phyloP scores from a whole-genome alignment of 116 monocot genomes.

The Papilionanthe hybrid region DNA sequence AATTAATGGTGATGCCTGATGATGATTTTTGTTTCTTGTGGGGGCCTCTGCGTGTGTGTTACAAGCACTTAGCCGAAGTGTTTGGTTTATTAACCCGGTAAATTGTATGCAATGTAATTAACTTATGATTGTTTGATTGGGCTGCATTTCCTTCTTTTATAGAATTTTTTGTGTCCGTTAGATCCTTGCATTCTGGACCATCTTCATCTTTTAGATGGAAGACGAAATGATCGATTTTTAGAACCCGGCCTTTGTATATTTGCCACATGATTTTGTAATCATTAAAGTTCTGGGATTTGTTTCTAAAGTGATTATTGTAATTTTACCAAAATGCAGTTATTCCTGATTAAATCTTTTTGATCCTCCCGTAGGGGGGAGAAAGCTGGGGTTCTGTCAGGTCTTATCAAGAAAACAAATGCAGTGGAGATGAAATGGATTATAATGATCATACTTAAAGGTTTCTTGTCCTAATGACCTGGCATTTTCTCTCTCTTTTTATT shows the following conservation, averaged over 20 bases:
- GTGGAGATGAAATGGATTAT: constrained; percentile 96
- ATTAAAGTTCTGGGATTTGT: not conserved
- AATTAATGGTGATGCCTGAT: too few species aligned
- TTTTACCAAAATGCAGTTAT: not conserved
- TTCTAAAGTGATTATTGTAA: not conserved
- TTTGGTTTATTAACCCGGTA: not conserved
- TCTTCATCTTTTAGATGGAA: not conserved
- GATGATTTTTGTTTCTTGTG: not conserved
- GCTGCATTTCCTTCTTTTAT: not conserved
- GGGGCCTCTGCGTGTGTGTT: not conserved
- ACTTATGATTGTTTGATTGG: not conserved
- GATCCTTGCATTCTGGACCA: not conserved
- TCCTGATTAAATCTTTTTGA: constrained; percentile 1
- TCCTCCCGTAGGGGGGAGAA: constrained; percentile 54
- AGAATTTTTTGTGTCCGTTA: not conserved
- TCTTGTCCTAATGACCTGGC: not conserved
- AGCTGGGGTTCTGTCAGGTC: constrained; percentile 61
- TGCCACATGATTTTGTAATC: not conserved
- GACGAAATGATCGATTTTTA: not conserved
- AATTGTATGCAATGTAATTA: not conserved
- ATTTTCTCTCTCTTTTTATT: not conserved
- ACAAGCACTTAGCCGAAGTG: not conserved
- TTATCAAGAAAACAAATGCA: constrained; percentile 94
- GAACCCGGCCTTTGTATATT: not conserved
- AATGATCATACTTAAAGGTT: constrained; percentile 97